A percentile compares a stretch with the other conserved stretches of the same genome.
These are phyloP conservation scores for Sugiyamaella qingdaonensis DNA, from an alignment of 805 yeast genomes.

Conservation along the genomic window DNA sequence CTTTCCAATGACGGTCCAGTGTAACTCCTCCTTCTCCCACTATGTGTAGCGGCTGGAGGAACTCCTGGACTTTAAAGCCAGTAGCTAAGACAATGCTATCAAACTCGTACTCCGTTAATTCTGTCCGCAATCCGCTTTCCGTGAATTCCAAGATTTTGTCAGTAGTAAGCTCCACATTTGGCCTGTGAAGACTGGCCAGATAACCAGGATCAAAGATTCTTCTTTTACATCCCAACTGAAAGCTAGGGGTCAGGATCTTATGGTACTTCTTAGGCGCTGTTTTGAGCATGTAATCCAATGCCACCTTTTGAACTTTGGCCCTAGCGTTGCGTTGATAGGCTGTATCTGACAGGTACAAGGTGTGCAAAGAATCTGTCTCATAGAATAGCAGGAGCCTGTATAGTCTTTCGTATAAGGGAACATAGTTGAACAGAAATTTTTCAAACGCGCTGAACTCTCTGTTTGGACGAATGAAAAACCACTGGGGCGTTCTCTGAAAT, in stretches of 20 bases:
- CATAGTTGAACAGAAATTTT: conserved; percentile 11
- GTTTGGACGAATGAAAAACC: conserved; percentile 17
- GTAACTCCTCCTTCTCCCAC: conserved; percentile 14
- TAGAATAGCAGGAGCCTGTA: conserved; percentile 10
- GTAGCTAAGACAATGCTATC: conserved; percentile 17
- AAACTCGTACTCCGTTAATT: conserved; percentile 1
- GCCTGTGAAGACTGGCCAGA: conserved; percentile 11
- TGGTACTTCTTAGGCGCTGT: conserved; percentile 18
- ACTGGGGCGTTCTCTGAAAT: conserved; percentile 21
- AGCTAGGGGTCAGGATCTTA: conserved; percentile 14
- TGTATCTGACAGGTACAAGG: conserved; percentile 11
- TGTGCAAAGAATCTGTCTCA: conserved; percentile 13
- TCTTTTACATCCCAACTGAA: conserved; percentile 18
- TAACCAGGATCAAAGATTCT: conserved; percentile 19
- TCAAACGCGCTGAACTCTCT: conserved; percentile 8
- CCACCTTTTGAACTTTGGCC: conserved; percentile 4
- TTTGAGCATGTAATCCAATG: conserved; percentile 11
- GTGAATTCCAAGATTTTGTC: conserved; percentile 14
- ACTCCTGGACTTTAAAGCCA: conserved; percentile 19
- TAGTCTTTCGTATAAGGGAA: conserved; percentile 9
- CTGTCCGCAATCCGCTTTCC: neutral
- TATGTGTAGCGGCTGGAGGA: conserved; percentile 15
- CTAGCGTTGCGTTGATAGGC: conserved; percentile 6
- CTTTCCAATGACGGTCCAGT: conserved; percentile 16
- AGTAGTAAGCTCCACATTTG: conserved; percentile 11